These are phyloP conservation scores for Fonsecaea multimorphosa DNA, from an alignment of 2,329 filamentous ascomycete genomes.

Conservation along the genomic window DNA sequence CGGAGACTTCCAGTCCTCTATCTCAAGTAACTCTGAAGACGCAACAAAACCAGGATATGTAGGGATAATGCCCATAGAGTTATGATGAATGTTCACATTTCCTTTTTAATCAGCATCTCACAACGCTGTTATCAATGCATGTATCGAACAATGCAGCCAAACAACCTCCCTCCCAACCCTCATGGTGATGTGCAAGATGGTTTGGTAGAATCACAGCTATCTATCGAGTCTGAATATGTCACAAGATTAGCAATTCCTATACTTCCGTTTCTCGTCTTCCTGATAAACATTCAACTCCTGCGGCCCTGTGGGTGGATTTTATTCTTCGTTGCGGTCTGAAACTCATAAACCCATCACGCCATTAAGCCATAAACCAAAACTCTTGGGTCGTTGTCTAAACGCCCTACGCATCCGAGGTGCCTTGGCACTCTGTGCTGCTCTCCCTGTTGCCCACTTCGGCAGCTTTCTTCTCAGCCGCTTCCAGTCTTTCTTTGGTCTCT, in stretches of 20 bases:
- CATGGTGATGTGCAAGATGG: conserved; percentile 18
- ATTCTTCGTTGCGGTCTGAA: conserved; percentile 22
- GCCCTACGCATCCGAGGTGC: conserved; percentile 21
- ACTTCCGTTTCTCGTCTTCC: background rate
- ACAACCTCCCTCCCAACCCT: background rate
- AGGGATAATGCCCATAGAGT: background rate
- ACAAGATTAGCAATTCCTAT: conserved; percentile 14
- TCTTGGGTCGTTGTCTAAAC: background rate
- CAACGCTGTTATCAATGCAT: background rate
- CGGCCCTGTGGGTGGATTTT: conserved; percentile 14
- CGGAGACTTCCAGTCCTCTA: background rate
- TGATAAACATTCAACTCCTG: conserved; percentile 8
- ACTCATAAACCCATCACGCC: conserved; percentile 25
- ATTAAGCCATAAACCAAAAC: conserved; percentile 12
- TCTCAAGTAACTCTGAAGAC: background rate
- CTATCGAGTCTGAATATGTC: conserved; percentile 19
- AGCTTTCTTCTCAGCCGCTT: conserved; percentile 69
- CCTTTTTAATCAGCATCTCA: conserved; percentile 6
- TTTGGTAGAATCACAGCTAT: conserved; percentile 20
- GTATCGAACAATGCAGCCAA: background rate
- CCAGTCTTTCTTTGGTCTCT: conserved; percentile 68
- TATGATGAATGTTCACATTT: conserved; percentile 4
- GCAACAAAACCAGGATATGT: background rate
- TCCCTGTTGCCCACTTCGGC: conserved; percentile 30
- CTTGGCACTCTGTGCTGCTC: conserved; percentile 34